phyloP scores from a whole-genome alignment of 164 flowering plant genomes.

The Tetrastigma voinierianum region DNA sequence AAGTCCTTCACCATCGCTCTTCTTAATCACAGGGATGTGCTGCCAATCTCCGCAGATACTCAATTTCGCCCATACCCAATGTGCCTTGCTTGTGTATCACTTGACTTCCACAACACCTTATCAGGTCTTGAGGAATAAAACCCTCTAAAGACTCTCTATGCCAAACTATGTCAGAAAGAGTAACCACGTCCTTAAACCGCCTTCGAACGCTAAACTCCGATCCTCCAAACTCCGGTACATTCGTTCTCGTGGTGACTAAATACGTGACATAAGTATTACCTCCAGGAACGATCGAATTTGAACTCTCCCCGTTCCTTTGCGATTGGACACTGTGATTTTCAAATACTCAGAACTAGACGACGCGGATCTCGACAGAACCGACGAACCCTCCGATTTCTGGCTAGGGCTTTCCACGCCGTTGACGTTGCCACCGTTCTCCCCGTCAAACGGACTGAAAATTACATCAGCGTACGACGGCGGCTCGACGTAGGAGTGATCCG shows the following conservation, averaged over 20 bases:
- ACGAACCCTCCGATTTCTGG: conserved; percentile 13
- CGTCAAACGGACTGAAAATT: conserved; percentile 46
- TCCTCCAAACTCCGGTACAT: conserved; percentile 57
- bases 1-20: conserved; percentile 88
- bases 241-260: conserved; percentile 69
- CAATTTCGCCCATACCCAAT: no score
- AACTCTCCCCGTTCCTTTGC: conserved; percentile 63
- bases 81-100: conserved; percentile 99
- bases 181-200: conserved; percentile 89
- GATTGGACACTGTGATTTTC: conserved; percentile 71
- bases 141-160: conserved; percentile 77
- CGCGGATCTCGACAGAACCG: conserved; percentile 27
- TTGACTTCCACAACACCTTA: conserved; percentile 90
- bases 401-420: conserved; percentile 32
- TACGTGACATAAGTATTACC: conserved; percentile 67
- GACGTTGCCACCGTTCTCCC: conserved; percentile 15
- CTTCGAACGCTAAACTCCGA: conserved; percentile 72
- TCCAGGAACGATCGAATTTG: conserved; percentile 80
- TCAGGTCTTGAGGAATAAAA: conserved; percentile 89
- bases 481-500: conserved; percentile 25
- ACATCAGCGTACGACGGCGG: conserved; percentile 55
- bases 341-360: conserved; percentile 45
- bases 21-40: conserved; percentile 73
- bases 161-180: conserved; percentile 68
- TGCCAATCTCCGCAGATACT: conserved; percentile 75